Percentiles rank a stretch among this genome's conserved stretches.
phyloP scores from a whole-genome alignment of 306 rosid genomes.

The Vigna unguiculata region DNA sequence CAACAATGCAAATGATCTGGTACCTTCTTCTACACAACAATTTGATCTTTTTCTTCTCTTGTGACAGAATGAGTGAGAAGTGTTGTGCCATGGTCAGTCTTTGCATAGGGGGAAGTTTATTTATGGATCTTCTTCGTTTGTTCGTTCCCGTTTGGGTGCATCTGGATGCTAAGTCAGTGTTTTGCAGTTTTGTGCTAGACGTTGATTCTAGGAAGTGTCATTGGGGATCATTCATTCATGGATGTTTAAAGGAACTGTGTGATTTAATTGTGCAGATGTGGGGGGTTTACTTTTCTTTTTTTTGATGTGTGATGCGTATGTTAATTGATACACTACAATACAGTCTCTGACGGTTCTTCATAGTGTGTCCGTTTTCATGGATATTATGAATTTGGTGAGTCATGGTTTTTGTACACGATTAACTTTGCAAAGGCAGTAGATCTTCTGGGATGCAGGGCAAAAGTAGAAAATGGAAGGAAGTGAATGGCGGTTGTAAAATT shows the following conservation, averaged over 20 bases:
- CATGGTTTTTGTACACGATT: conserved; percentile 16
- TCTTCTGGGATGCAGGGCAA: conserved; percentile 22
- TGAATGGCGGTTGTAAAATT: background rate
- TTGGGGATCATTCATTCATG: conserved; percentile 3
- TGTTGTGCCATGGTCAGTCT: conserved; percentile 4
- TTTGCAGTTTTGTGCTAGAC: conserved; percentile 1
- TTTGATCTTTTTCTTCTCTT: background rate
- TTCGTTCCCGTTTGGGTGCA: background rate
- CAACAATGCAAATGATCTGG: conserved; percentile 85
- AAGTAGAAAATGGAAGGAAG: background rate
- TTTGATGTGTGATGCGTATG: background rate
- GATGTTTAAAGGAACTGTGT: conserved; percentile 4
- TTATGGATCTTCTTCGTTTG: conserved; percentile 37
- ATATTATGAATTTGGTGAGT: conserved; percentile 3
- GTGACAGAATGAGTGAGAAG: background rate
- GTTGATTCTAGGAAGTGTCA: background rate
- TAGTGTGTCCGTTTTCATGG: conserved; percentile 31
- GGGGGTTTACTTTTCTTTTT: background rate
- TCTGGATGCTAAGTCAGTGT: conserved; percentile 23
- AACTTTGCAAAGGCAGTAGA: background rate
- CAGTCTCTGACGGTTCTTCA: conserved; percentile 16
- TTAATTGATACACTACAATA: background rate
- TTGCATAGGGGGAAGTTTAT: background rate
- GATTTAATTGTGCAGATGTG: conserved; percentile 27
- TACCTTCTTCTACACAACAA: conserved; percentile 39